Base-by-base conservation (phyloP, 2,329 filamentous ascomycete species). In the Bipolaris sorokiniana region DNA sequence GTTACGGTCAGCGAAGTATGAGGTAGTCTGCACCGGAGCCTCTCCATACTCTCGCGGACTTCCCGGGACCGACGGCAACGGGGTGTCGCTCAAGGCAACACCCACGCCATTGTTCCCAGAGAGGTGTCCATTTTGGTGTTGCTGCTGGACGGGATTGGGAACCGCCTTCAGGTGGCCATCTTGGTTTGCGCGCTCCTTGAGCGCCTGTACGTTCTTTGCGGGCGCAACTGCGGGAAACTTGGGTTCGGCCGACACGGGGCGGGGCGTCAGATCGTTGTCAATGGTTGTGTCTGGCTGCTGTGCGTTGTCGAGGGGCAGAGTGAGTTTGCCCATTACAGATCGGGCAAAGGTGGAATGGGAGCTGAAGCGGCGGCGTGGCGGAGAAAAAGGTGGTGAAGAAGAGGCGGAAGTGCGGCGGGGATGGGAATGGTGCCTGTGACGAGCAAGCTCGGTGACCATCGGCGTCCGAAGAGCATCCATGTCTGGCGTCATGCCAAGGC, bases 51-150 rank as follows among this genome's bases (percentile, higher is more conserved):
- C 84, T 71, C 82, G 82, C 66, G 86, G 86, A 70, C 85, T 88
- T 67, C 79, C 82, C 28, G 87, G 86, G 51, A 84, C 84, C 62
- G 86, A 88, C 56, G 86, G 83, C 69, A 80, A 72, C 58, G 87
- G 87, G 59, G 87, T 89, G 75, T 89, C 87, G 65, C 82, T 86
- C 73, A 87, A 70, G 34, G 85, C 83, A 50, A 70, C 73, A 58
- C 84, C 83, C 66, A 84, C 79, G 67, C 81, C 81, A 70, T 80
- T 65, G 45, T 71, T 73, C 36, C 58, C 52, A 10, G 66, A 59
- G 5, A 59, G 48, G 37, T 58, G 64, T n/a, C 41, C 56, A 47
- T 61, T 63, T 34, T 61, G 59, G 47, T 62, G 59, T 45, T 62
- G 62, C 20, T 59, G 42, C 33, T 55, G 60, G 41, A 49, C 54